Evolutionary conservation across 2,329 filamentous ascomycete genomes (phyloP), one percentile per base, ranked within the genome.

Genomic region (Fusarium udum): DNA sequence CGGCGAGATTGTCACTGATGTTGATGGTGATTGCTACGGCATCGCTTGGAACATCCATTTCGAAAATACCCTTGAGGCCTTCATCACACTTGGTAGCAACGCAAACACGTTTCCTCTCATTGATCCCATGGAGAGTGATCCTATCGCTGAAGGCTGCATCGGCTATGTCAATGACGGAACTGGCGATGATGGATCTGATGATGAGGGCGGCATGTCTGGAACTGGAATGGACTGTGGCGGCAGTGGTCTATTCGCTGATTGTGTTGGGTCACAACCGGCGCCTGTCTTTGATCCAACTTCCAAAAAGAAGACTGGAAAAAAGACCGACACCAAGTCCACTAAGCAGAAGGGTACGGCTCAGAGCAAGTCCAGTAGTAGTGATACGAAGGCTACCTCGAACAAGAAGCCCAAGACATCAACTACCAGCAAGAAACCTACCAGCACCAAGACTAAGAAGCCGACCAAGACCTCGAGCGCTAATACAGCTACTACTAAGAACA

Each of bases 21-120:
- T 62, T 9, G 43, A 40, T 6, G 66, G 66, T 0, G 64, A 68
- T 7, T 68, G 66, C 20, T 69, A 69, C 18, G 66, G 57, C 0
- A 57, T 69, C 8, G 37, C 49, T 20, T 69, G 66, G 66, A 69
- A 69, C 24, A 55, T 68, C 4, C 56, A 69, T 26, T 69, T 69
- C 2, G 66, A 69, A 22, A 69, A 69, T 12, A 12, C 37, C 0
- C 32, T 62, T 1, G 63, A 62, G 6, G 63, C 43, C 0, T 68
- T 62, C 15, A 26, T 61, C 15, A 40, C 37, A 3, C 16, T 42
- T 3, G 40, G n/a, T 24, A 26, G 14, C 5, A 4, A 36, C 20
- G 24, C 61, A 13, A 22, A 20, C 8, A 39, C 49, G 9, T 39
- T 39, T 10, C 65, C 53, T 24, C 20, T 68, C 10, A 45, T 68